A percentile compares a stretch with the other conserved stretches of the same genome.
Conservation (phyloP, 805 yeast species). For the Metschnikowia rubicola region DNA sequence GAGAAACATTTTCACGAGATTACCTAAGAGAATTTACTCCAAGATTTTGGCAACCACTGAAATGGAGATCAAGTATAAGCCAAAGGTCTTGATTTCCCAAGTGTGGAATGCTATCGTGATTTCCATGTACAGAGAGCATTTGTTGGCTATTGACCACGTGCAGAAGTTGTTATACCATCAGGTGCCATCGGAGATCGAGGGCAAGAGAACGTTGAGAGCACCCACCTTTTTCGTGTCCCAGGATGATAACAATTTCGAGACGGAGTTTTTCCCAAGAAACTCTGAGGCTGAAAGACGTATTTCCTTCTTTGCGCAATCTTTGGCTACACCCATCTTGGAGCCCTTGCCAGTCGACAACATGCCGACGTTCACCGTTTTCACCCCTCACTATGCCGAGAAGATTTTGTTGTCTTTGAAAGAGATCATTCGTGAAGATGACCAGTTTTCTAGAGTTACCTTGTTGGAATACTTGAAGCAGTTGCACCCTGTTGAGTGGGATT, state of each 20-base stretch:
- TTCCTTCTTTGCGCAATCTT: constrained; percentile 97
- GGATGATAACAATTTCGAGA: constrained; percentile 90
- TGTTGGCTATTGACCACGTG: constrained; percentile 96
- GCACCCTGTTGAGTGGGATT: constrained; percentile 55
- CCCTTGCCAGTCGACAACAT: constrained; percentile 98
- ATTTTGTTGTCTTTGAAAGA: constrained; percentile 73
- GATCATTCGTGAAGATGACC: constrained; percentile 70
- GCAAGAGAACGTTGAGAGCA: constrained; percentile 96
- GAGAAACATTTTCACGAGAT: constrained; percentile 97
- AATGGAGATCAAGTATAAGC: constrained; percentile 98
- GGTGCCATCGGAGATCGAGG: constrained; percentile 97
- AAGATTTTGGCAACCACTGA: constrained; percentile 97
- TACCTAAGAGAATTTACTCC: constrained; percentile 98
- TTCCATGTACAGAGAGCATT: constrained; percentile 99
- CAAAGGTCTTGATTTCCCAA: constrained; percentile 96
- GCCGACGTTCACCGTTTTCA: constrained; percentile 95
- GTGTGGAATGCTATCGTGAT: constrained; percentile 99
- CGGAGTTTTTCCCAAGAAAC: constrained; percentile 95
- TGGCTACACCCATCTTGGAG: constrained; percentile 98
- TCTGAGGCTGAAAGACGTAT: constrained; percentile 99
- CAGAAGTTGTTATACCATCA: constrained; percentile 96
- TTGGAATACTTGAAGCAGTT: constrained; percentile 54
- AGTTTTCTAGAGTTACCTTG: constrained; percentile 52
- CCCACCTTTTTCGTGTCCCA: constrained; percentile 98
- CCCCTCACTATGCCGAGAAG: constrained; percentile 86